Base-by-base conservation (phyloP, 2,329 filamentous ascomycete species). In the Colletotrichum musae region DNA sequence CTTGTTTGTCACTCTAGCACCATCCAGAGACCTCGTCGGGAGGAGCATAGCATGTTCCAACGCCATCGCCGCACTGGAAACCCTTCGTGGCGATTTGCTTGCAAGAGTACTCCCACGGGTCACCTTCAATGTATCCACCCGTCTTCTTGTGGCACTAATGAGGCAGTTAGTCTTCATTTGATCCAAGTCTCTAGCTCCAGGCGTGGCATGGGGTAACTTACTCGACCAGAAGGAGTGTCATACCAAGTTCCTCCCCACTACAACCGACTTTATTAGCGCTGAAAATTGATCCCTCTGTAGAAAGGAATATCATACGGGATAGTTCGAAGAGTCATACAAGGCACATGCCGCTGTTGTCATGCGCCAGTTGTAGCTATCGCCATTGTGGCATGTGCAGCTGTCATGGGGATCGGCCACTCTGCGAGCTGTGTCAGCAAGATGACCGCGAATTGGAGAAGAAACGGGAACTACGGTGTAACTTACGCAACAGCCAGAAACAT, bases 321-420 rank as follows among this genome's bases (percentile, higher is more conserved):
- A 54, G 16, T 56, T 58, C 18, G 47, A 43, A 36, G 7, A 12
- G 4, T 62, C 59, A 52, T 71, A 71, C 4, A 53, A 48, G 15
- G 47, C 41, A 21, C 70, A 72, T 10, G 70, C 68, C 4, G 60
- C 60, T 18, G 45, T 52, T 26, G 60, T 66, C 50, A 72, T 71
- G 41, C 70, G 64, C 70, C 70, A 72, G 58, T 69, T 72, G 61
- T 69, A 72, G 58, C 68, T 61, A 15, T 70, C 63, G 56, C 70
- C 70, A 53, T 72, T 72, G 61, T 69, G 48, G 59, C 68, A 68
- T n/a, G 48, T 58, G 54, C 70, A 72, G 63, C 63, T 73, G 36
- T 48, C 50, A 56, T 75, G 73, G 15, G 70, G 57, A 50, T 75
- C 71, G 53, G 74, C 74, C 16, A 73, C 13, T 4, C 68, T 73